Percentiles rank a stretch among this genome's conserved stretches.
These are phyloP conservation scores for Aspergillus tubingensis DNA, from an alignment of 2,329 filamentous ascomycete genomes.

Conservation along the genomic window DNA sequence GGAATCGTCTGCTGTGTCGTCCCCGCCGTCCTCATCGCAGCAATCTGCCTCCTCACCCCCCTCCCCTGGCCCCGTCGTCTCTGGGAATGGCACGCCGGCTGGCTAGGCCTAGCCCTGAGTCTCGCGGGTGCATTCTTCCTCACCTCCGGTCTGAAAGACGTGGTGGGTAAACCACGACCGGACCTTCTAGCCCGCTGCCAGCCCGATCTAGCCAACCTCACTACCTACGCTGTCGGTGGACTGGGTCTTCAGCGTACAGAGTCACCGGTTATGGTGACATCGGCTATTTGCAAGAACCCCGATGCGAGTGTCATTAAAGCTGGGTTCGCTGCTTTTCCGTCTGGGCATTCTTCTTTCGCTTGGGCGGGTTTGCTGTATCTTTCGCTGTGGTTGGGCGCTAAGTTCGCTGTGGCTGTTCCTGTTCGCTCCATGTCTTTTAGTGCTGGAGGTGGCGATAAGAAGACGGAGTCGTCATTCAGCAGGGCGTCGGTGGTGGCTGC, in stretches of 20 bases:
- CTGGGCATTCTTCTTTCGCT: background rate
- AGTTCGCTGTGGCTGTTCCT: background rate
- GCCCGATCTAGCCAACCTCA: background rate
- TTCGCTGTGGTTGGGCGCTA: background rate
- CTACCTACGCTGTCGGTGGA: background rate
- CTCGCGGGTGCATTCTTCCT: constrained; percentile 6
- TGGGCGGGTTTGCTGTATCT: constrained; percentile 4
- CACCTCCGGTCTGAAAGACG: constrained; percentile 5
- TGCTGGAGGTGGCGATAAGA: too few species aligned
- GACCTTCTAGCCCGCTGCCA: constrained; percentile 5
- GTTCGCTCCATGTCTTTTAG: background rate
- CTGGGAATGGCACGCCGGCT: constrained; percentile 1
- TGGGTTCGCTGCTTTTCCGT: constrained; percentile 1
- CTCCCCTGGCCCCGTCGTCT: background rate
- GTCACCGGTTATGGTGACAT: background rate
- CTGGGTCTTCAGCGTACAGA: background rate
- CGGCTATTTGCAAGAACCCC: background rate
- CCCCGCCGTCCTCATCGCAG: constrained; percentile 8
- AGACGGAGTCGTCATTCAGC: background rate
- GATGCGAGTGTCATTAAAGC: background rate
- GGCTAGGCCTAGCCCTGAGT: background rate
- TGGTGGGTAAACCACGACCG: constrained; percentile 4
- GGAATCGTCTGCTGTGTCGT: background rate
- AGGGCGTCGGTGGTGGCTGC: background rate
- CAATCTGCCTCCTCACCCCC: background rate